These are phyloP conservation scores for Fusarium miscanthi DNA, from an alignment of 2,329 filamentous ascomycete species.

Conservation along the genomic window DNA sequence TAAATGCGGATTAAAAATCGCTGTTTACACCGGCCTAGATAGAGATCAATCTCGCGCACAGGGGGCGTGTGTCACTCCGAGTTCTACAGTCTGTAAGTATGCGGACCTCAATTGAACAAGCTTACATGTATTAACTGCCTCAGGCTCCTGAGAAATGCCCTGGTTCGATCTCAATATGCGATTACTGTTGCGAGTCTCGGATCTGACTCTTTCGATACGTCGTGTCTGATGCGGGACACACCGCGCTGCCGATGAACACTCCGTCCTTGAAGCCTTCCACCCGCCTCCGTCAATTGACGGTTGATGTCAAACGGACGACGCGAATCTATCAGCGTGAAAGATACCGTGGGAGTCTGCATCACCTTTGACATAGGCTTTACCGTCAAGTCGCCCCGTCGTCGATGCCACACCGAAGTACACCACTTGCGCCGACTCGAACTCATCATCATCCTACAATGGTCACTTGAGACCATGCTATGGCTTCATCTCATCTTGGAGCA, in stretches of 20 bases:
- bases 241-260: background rate
- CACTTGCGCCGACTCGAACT: background rate
- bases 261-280: background rate
- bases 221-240: background rate
- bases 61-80: background rate
- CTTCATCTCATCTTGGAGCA: background rate
- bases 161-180: accelerated
- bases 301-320: background rate
- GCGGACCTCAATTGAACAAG: background rate
- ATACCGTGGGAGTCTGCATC: background rate
- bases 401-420: background rate
- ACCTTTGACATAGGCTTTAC: background rate
- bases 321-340: accelerated
- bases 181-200: background rate
- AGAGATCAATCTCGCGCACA: background rate
- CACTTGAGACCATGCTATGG: background rate
- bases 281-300: background rate
- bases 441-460: too few relatives aligned
- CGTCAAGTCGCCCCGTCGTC: background rate
- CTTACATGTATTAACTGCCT: background rate
- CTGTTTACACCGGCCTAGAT: accelerated
- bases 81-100: background rate
- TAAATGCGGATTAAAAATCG: background rate
- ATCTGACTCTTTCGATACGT: background rate
- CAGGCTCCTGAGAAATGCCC: background rate